Base-by-base conservation (phyloP, 208 protist species). In the Crithidia fasciculata region DNA sequence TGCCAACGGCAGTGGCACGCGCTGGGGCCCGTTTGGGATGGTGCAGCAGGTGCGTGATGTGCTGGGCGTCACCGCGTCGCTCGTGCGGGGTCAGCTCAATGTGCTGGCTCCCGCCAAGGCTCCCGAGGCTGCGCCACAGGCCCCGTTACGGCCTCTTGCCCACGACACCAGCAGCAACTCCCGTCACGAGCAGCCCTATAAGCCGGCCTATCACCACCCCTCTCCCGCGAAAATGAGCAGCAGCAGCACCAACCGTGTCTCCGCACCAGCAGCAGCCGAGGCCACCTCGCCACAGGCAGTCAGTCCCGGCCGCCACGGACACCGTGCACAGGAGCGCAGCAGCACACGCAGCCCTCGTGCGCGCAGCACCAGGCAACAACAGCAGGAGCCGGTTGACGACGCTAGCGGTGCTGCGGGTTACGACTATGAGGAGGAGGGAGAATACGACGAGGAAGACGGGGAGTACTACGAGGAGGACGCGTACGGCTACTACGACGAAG, bases 1-100 rank as follows among this genome's bases (percentile, higher is more conserved):
- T 4, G 18, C 16, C 8, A 52, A 55, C 44, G 37, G 57, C 40
- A 36, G 68, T 36, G 66, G 52, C n/a, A 59, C 45, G 43, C 74
- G 68, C 15, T 80, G 74, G 74, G 74, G 74, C 0, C 68, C 74
- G 8, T 59, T 80, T 39, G 74, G 68, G 8, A 69, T 90, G 57
- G 76, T 93, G 62, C 68, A 78, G 52, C 84, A 81, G 28, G 83
- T 89, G 18, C 74, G 83, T 5, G 87, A 95, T 45, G 84, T 91
- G 43, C 64, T 95, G 43, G 77, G 71, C 52, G 84, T 86, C n/a
- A 89, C 86, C 5, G 80, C 82, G 12, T 91, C 87, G 4, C 74
- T 92, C 28, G 83, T 90, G 16, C 75, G 80, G 3, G 85, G 82
- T 56, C 75, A 82, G 69, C 78, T 92, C 43, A 74, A 90, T 56